Evolutionary conservation across 768 basidiomycete genomes (phyloP), one percentile per base, ranked within the genome.

Genomic region (Amyloporia xantha): DNA sequence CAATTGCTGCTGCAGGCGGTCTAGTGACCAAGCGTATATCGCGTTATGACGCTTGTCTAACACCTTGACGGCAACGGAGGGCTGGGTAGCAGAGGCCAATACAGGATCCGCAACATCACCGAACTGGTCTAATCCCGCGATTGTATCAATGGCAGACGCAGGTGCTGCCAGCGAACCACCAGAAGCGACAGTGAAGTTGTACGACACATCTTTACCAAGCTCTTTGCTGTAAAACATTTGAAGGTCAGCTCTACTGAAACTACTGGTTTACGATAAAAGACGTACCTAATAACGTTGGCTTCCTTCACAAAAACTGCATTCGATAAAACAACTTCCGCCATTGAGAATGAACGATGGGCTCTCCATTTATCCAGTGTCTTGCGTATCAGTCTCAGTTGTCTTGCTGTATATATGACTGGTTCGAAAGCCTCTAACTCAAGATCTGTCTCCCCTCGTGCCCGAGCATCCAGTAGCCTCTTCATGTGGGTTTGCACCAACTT

Each of bases 151-250:
- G 2, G 88, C 83, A 15, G 94, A 95, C 13, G 73, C 73, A 9
- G 94, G 91, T 2, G 82, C 78, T 19, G 84, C 84, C 17, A 91
- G 71, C 11, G 84, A 76, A 12, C 86, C 84, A 20, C 85, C 89
- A 26, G 91, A 84, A n/a, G 89, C 79, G 44, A 97, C 79, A 4
- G 86, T 85, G 61, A 96, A 95, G 67, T 99, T 96, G 66, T 92
- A 99, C 20, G 81, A 76, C 38, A 95, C 91, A 35, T 84, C 78
- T 65, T 95, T 93, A 26, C 79, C 74, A 37, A 96, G 79, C 65
- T 94, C 90, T 62, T 84, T 87, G 69, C 92, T 93, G 62, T 35
- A 43, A 50, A 49, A 24, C n/a, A 53, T 19, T 26, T 7, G 13
- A 23, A 19, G 33, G n/a, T n/a, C 9, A 35, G 33, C 33, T n/a